These are phyloP conservation scores for Hortiboletus flavorubellus DNA, from an alignment of 768 basidiomycete species.

Conservation along the genomic window DNA sequence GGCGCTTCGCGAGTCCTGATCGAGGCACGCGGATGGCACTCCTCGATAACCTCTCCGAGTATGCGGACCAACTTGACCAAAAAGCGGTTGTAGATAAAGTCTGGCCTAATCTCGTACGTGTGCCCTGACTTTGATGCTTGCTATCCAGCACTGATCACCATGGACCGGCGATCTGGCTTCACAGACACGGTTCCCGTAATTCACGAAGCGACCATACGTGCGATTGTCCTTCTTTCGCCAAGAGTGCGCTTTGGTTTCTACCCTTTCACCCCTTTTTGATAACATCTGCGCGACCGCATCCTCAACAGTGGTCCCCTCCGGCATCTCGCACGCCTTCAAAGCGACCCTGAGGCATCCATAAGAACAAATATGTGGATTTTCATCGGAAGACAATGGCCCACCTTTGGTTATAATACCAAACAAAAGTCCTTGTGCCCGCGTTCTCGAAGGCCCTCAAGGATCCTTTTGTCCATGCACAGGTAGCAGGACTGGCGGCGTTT, in stretches of 20 bases:
- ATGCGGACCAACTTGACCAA: slow-evolving; percentile 83
- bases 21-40: slow-evolving; percentile 93
- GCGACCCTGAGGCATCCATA: slow-evolving; percentile 90
- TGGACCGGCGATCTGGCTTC: slow-evolving; percentile 85
- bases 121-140: not conserved
- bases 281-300: slow-evolving; percentile 56
- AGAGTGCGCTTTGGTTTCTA: slow-evolving; percentile 49
- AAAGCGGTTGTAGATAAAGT: slow-evolving; percentile 82
- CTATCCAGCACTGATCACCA: not conserved
- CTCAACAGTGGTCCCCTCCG: slow-evolving; percentile 96
- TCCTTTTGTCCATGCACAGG: slow-evolving; percentile 85
- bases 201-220: slow-evolving; percentile 90
- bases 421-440: slow-evolving; percentile 94
- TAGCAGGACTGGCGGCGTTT: slow-evolving; percentile 92
- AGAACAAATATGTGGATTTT: slow-evolving; percentile 97
- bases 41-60: slow-evolving; percentile 80
- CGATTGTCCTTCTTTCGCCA: slow-evolving; percentile 77
- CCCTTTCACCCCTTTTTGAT: not conserved
- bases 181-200: slow-evolving; percentile 92
- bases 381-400: slow-evolving; percentile 84
- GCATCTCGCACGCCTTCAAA: slow-evolving; percentile 88
- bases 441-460: slow-evolving; percentile 90
- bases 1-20: slow-evolving; percentile 85
- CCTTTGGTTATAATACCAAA: slow-evolving; percentile 83
- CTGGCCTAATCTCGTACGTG: slow-evolving; percentile 84